These are phyloP conservation scores for Alternaria arbusti DNA, from an alignment of 2,329 filamentous ascomycete genomes.

Conservation along the genomic window DNA sequence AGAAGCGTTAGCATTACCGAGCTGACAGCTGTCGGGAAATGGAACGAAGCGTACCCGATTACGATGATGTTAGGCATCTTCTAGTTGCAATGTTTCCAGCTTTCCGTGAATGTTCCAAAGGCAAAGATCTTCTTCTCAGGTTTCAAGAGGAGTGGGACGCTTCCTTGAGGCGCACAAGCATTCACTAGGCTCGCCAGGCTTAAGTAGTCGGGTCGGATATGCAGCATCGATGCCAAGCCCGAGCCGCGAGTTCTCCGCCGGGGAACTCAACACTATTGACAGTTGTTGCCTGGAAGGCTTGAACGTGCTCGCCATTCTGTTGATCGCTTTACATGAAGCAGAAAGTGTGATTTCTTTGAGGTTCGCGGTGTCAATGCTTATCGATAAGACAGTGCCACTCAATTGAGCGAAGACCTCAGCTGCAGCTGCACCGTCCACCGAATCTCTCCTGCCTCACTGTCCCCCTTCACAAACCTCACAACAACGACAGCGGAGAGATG, in stretches of 20 bases:
- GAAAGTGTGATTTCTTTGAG: not conserved
- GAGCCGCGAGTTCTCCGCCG: not conserved
- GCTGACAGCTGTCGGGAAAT: not conserved
- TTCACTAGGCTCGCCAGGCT: not conserved
- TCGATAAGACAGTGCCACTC: not conserved
- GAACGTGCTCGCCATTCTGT: not conserved
- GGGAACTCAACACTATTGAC: not conserved
- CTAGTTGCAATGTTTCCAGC: not conserved
- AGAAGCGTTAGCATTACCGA: not conserved
- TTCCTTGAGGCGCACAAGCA: not conserved
- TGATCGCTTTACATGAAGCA: not conserved
- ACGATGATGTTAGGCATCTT: slow-evolving; percentile 49
- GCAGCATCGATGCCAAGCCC: not conserved
- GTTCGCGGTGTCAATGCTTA: not conserved
- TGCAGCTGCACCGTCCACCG: not conserved
- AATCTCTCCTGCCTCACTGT: not conserved
- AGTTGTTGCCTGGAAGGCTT: not conserved
- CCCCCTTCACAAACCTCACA: not conserved
- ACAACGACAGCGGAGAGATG: not conserved
- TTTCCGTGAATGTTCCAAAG: not conserved
- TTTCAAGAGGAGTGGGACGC: not conserved
- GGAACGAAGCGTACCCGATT: slow-evolving; percentile 48
- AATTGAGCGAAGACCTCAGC: not conserved
- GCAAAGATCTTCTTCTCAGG: not conserved
- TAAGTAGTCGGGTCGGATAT: not conserved